These are phyloP conservation scores for Leucoagaricus sp. DNA, from an alignment of 1,284 basidiomycete genomes.

Conservation along the genomic window DNA sequence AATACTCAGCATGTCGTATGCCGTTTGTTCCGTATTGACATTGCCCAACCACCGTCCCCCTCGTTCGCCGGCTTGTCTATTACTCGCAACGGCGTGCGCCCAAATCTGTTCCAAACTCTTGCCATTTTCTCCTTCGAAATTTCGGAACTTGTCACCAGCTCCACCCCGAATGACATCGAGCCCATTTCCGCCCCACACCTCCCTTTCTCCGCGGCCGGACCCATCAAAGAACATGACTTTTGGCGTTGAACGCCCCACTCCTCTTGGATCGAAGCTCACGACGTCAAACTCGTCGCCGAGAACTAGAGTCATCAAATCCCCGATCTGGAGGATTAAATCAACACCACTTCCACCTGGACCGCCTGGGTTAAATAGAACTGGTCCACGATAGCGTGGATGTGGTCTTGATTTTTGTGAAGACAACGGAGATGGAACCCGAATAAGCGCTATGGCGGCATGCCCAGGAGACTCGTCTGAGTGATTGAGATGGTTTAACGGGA, in stretches of 20 bases:
- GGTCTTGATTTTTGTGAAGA: background rate
- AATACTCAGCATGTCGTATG: conserved; percentile 52
- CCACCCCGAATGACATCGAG: conserved; percentile 21
- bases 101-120: conserved; percentile 26
- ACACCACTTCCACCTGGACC: conserved; percentile 53
- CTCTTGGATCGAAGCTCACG: conserved; percentile 51
- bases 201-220: conserved; percentile 27
- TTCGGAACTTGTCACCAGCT: conserved; percentile 2
- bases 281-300: conserved; percentile 49
- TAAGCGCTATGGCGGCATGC: conserved; percentile 38
- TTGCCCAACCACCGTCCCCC: conserved; percentile 35
- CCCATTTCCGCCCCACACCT: conserved; percentile 23
- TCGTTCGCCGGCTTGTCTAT: conserved; percentile 31
- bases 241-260: conserved; percentile 36
- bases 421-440: conserved; percentile 27
- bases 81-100: conserved; percentile 31
- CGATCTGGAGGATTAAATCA: conserved; percentile 27
- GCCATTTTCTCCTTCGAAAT: conserved; percentile 20
- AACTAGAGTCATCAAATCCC: conserved; percentile 31
- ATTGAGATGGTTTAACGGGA: conserved; percentile 29
- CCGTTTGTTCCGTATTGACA: conserved; percentile 46
- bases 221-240: conserved; percentile 34
- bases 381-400: conserved; percentile 39
- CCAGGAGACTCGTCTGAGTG: conserved; percentile 28
- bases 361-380: conserved; percentile 53